A percentile compares a stretch with the other conserved stretches of the same genome.
Conservation (phyloP, 352 stramenopile genomes). For the Phytophthora sp. region DNA sequence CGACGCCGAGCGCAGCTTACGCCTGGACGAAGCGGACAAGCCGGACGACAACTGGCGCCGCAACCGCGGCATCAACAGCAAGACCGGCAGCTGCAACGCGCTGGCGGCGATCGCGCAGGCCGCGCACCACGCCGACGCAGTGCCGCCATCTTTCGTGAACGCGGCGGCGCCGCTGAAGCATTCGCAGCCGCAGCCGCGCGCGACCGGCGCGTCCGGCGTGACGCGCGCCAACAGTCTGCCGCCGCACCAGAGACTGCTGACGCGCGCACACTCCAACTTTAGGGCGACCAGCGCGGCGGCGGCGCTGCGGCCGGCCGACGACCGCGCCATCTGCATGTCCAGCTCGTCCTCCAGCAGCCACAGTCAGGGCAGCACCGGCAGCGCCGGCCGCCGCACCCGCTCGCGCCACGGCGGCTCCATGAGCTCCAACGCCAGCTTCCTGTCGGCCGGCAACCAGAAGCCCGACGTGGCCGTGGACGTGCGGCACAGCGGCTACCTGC, state of each 20-base stretch:
- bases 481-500: slow-evolving; percentile 50
- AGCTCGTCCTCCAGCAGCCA: slow-evolving; percentile 19
- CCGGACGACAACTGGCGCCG: slow-evolving; percentile 20
- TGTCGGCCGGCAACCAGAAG: slow-evolving; percentile 16
- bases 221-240: slow-evolving; percentile 4
- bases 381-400: slow-evolving; percentile 8
- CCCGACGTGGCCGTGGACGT: slow-evolving; percentile 41
- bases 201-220: slow-evolving; percentile 3
- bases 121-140: not conserved
- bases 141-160: slow-evolving; percentile 10
- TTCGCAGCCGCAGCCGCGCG: slow-evolving; percentile 2
- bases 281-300: not conserved
- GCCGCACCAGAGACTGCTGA: slow-evolving; percentile 5
- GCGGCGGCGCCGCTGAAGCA: not conserved
- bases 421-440: slow-evolving; percentile 20
- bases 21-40: slow-evolving; percentile 10
- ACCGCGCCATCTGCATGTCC: slow-evolving; percentile 5
- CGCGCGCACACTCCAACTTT: slow-evolving; percentile 11
- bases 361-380: slow-evolving; percentile 12
- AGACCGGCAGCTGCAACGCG: slow-evolving; percentile 19
- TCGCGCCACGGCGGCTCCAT: slow-evolving; percentile 24
- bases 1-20: slow-evolving; percentile 21
- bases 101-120: not conserved
- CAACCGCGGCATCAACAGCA: slow-evolving; percentile 30
- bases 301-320: not conserved